A percentile compares a stretch with the other conserved stretches of the same genome.
Evolutionary conservation across 305 asterid genomes (phyloP).

Genomic region (Petunia hybrid): DNA sequence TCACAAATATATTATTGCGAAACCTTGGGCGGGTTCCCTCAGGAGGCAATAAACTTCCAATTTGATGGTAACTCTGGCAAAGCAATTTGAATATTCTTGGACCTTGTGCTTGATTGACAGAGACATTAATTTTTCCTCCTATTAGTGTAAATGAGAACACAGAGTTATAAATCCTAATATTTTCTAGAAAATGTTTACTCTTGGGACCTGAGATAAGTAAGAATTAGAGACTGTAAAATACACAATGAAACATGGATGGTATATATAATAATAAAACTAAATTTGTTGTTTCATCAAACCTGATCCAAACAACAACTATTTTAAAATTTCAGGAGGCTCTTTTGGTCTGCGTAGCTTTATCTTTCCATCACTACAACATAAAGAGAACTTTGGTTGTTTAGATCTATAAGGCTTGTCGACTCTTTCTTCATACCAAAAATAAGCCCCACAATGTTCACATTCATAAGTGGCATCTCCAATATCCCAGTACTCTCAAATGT

Average conservation of each 20-base stretch:
- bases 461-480: not conserved
- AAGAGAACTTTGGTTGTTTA: not conserved
- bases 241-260: too few relatives aligned
- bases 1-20: not conserved
- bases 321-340: not conserved
- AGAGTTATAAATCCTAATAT: not conserved
- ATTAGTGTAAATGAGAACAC: not conserved
- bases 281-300: too few relatives aligned
- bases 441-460: not conserved
- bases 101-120: not conserved
- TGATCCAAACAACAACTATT: too few relatives aligned
- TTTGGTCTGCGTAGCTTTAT: not conserved
- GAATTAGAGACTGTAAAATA: too few relatives aligned
- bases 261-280: too few relatives aligned
- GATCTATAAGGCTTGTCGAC: not conserved
- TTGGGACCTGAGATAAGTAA: too few relatives aligned
- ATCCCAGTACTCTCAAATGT: too few relatives aligned
- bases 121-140: not conserved
- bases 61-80: not conserved
- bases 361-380: not conserved
- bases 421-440: not conserved
- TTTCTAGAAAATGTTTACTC: not conserved
- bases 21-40: not conserved
- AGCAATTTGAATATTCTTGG: not conserved
- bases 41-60: not conserved